Conservation (phyloP, 805 yeast species). For the Nakazawaea molendinolei region DNA sequence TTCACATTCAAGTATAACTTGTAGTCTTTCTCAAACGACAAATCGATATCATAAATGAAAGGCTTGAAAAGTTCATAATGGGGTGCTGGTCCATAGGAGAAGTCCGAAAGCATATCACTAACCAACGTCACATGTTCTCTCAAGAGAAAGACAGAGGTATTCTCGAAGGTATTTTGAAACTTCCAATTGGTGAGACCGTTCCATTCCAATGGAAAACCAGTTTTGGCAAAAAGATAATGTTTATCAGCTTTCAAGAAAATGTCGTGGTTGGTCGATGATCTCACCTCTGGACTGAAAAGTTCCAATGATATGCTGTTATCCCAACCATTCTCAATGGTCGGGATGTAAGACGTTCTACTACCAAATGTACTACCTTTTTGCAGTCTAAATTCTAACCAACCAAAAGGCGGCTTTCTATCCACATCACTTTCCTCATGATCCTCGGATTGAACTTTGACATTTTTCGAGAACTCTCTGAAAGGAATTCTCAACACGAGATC, state of each 20-base stretch:
- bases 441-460: conserved; percentile 25
- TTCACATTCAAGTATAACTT: conserved; percentile 72
- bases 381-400: conserved; percentile 81
- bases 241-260: conserved; percentile 56
- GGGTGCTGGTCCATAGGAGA: conserved; percentile 61
- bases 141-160: conserved; percentile 55
- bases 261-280: conserved; percentile 88
- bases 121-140: conserved; percentile 77
- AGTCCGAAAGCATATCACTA: conserved; percentile 70
- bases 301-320: conserved; percentile 38
- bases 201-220: conserved; percentile 77
- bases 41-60: conserved; percentile 49
- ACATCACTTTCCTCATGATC: conserved; percentile 16
- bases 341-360: conserved; percentile 41
- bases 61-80: conserved; percentile 79
- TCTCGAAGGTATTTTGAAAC: conserved; percentile 44
- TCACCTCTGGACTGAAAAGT: conserved; percentile 51
- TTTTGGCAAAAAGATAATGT: conserved; percentile 47
- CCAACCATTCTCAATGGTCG: conserved; percentile 48
- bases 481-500: conserved; percentile 72
- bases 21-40: conserved; percentile 50
- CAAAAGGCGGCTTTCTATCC: conserved; percentile 56
- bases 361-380: conserved; percentile 44
- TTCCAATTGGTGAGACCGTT: conserved; percentile 71
- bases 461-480: conserved; percentile 78